Percentiles rank a stretch among this genome's conserved stretches.
phyloP scores from a whole-genome alignment of 257 asterid genomes.

The Solanum microdontum region DNA sequence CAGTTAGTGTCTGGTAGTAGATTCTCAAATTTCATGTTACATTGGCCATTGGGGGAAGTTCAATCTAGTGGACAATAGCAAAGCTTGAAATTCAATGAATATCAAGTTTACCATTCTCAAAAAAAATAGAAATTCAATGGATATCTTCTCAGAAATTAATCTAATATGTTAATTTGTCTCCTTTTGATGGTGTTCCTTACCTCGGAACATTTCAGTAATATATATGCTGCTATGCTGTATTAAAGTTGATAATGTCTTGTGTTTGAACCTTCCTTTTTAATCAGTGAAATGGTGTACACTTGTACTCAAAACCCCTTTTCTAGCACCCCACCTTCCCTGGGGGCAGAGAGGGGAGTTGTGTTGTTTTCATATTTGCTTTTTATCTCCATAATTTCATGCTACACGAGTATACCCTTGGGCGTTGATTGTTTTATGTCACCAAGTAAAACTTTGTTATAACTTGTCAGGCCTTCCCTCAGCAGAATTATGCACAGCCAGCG shows the following conservation, averaged over 20 bases:
- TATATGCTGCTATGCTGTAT: background rate
- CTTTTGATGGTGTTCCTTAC: background rate
- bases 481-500: constrained; percentile 57
- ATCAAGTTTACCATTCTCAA: background rate
- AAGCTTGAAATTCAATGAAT: background rate
- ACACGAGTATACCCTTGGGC: background rate
- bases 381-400: background rate
- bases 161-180: background rate
- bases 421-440: background rate
- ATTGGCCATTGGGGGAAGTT: background rate
- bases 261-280: background rate
- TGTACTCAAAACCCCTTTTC: background rate
- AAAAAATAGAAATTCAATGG: background rate
- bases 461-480: constrained; percentile 48
- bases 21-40: background rate
- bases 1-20: background rate
- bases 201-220: background rate
- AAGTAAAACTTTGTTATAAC: background rate
- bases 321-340: background rate
- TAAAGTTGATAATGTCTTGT: no score
- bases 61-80: background rate
- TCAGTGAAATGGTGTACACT: background rate
- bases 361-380: background rate
- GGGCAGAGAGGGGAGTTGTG: background rate
- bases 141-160: background rate